Evolutionary conservation across 2,329 filamentous ascomycete species (phyloP).

Genomic region (Zasmidium citrigriseum): DNA sequence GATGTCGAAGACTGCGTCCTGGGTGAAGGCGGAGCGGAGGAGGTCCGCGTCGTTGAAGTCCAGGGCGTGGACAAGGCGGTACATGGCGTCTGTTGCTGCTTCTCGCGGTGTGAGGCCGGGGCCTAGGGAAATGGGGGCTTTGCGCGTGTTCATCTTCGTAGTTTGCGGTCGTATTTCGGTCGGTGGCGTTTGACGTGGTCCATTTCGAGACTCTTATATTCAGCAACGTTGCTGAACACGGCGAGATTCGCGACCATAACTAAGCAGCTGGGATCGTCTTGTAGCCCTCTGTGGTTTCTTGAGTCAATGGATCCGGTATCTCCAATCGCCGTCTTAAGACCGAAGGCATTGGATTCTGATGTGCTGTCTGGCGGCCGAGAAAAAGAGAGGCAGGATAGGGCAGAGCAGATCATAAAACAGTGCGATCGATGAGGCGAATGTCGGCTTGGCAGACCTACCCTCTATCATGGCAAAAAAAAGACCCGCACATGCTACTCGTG

Average conservation of each 20-base stretch:
- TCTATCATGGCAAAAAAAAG: too few relatives aligned
- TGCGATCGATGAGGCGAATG: too few relatives aligned
- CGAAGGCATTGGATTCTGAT: not conserved
- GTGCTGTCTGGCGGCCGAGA: too few relatives aligned
- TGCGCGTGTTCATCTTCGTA: not conserved
- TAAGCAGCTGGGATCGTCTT: not conserved
- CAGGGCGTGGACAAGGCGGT: slow-evolving; percentile 30
- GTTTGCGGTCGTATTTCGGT: not conserved
- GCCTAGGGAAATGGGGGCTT: not conserved
- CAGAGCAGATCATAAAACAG: too few relatives aligned
- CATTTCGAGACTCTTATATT: too few relatives aligned
- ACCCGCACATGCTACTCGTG: too few relatives aligned
- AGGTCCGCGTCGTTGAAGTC: slow-evolving; percentile 31
- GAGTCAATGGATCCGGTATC: not conserved
- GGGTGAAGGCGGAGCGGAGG: slow-evolving; percentile 33
- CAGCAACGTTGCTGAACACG: too few relatives aligned
- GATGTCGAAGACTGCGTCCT: slow-evolving; percentile 21
- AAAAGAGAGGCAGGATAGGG: too few relatives aligned
- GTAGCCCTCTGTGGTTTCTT: not conserved
- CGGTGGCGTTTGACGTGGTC: not conserved
- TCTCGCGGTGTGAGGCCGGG: slow-evolving; percentile 19
- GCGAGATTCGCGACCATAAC: not conserved
- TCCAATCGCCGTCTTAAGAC: not conserved
- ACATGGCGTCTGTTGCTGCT: slow-evolving; percentile 35
- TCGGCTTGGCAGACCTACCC: too few relatives aligned